Conservation (phyloP, 192 early-diverging fungal genomes). For the Linnemannia elongata region DNA sequence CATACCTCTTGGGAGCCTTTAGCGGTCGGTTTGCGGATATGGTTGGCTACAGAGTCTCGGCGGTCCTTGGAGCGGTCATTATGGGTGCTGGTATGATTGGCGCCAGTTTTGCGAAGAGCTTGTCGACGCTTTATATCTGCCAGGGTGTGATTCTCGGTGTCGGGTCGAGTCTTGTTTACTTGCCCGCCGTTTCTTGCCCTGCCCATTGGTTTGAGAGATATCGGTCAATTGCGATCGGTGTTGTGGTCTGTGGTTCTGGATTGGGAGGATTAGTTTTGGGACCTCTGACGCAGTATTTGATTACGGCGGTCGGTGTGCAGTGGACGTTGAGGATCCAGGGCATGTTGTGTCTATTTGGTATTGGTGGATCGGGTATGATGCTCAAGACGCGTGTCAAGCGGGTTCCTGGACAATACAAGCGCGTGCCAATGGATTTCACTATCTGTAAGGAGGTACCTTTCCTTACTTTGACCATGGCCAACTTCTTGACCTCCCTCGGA, state of each 20-base stretch:
- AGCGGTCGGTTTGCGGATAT: slow-evolving; percentile 47
- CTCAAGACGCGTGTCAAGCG: slow-evolving; percentile 49
- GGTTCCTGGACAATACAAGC: slow-evolving; percentile 39
- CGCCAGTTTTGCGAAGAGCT: slow-evolving; percentile 42
- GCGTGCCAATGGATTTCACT: slow-evolving; percentile 41
- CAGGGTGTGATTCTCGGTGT: slow-evolving; percentile 59
- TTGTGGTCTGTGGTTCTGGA: slow-evolving; percentile 56
- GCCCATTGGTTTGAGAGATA: slow-evolving; percentile 57
- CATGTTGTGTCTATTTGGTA: slow-evolving; percentile 40
- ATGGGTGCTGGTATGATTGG: slow-evolving; percentile 52
- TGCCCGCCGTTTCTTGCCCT: slow-evolving; percentile 50
- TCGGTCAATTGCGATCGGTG: slow-evolving; percentile 55
- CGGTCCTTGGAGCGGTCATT: slow-evolving; percentile 41
- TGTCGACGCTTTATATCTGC: slow-evolving; percentile 31
- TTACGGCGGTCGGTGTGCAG: slow-evolving; percentile 31
- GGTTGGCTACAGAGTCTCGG: slow-evolving; percentile 35
- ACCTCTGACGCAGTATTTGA: slow-evolving; percentile 24
- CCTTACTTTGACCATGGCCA: slow-evolving; percentile 31
- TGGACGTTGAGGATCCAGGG: slow-evolving; percentile 48
- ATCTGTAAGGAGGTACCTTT: slow-evolving; percentile 47
- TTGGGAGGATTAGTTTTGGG: slow-evolving; percentile 49
- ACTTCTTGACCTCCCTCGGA: slow-evolving; percentile 53
- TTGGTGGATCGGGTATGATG: slow-evolving; percentile 55
- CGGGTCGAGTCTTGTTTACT: slow-evolving; percentile 58
- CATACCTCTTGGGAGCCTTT: slow-evolving; percentile 42